These are phyloP conservation scores for Harringtonia aguacate DNA, from an alignment of 2,329 filamentous ascomycete genomes.

Conservation along the genomic window DNA sequence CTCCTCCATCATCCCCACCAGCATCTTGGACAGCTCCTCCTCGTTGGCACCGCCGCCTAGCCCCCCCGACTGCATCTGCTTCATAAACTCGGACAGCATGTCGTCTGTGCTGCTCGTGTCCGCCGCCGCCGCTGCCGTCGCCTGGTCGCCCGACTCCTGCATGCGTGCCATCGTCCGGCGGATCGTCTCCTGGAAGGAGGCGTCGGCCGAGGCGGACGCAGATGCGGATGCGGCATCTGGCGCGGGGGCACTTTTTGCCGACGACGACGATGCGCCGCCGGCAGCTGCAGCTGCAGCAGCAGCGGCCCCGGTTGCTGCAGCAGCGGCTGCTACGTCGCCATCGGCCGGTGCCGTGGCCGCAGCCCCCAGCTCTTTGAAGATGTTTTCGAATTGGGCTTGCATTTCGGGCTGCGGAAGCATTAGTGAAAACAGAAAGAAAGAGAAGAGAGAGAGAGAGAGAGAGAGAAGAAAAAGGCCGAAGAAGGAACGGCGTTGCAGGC, in stretches of 20 bases:
- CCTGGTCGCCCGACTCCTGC: conserved; percentile 78
- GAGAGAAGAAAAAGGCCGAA: too few relatives aligned
- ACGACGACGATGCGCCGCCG: conserved; percentile 13
- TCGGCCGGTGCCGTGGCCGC: conserved; percentile 10
- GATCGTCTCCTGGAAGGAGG: conserved; percentile 85
- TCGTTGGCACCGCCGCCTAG: conserved; percentile 50
- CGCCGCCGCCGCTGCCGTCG: conserved; percentile 65
- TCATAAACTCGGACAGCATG: conserved; percentile 83
- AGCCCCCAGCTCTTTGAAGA: conserved; percentile 59
- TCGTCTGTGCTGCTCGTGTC: conserved; percentile 52
- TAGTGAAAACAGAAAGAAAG: not conserved
- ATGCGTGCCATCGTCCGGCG: conserved; percentile 92
- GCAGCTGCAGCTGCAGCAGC: conserved; percentile 12
- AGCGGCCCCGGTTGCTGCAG: conserved; percentile 11
- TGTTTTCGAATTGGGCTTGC: conserved; percentile 66
- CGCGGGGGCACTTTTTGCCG: too few relatives aligned
- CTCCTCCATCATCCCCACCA: conserved; percentile 98
- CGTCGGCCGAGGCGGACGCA: conserved; percentile 25
- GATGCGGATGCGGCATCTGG: too few relatives aligned
- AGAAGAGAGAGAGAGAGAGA: too few relatives aligned
- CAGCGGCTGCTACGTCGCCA: too few relatives aligned
- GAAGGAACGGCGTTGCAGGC: too few relatives aligned
- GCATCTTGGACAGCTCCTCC: conserved; percentile 87
- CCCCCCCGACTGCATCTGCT: conserved; percentile 61
- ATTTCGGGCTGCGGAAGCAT: conserved; percentile 47